Percentiles rank a stretch among this genome's conserved stretches.
Evolutionary conservation across 192 early-diverging fungal genomes (phyloP).

Genomic region (Jimgerdemannia flammicorona): DNA sequence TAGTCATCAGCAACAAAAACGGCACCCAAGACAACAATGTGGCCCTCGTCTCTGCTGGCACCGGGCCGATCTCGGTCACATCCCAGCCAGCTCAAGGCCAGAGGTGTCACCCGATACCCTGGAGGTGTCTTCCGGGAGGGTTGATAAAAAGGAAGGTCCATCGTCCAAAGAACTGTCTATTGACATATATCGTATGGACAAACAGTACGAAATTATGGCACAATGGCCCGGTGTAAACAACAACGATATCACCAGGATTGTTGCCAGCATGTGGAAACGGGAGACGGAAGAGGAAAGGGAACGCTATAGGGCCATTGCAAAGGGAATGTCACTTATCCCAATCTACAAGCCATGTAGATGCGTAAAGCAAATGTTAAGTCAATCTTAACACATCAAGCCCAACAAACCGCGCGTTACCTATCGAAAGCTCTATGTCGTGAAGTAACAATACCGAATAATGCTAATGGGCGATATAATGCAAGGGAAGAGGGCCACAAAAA

Average conservation of each 20-base stretch:
- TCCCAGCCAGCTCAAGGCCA: neutral
- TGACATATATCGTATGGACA: constrained; percentile 60
- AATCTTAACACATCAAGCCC: too few species aligned
- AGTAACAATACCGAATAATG: too few species aligned
- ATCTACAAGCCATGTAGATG: too few species aligned
- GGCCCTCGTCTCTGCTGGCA: too few species aligned
- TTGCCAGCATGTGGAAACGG: constrained; percentile 57
- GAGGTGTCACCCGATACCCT: neutral
- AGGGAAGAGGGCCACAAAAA: too few species aligned
- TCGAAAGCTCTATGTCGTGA: too few species aligned
- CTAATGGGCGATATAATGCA: too few species aligned
- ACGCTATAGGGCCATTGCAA: constrained; percentile 46
- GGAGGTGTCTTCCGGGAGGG: neutral
- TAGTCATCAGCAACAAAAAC: too few species aligned
- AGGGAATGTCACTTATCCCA: neutral
- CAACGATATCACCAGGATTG: constrained; percentile 58
- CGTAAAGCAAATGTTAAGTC: too few species aligned
- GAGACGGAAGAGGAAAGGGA: constrained; percentile 53
- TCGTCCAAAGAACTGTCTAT: constrained; percentile 59
- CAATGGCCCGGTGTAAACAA: constrained; percentile 46
- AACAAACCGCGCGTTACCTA: too few species aligned
- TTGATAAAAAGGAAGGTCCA: constrained; percentile 1
- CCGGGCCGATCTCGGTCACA: neutral
- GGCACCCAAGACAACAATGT: too few species aligned
- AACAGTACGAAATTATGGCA: constrained; percentile 49